Evolutionary conservation across 306 rosid genomes (phyloP), one percentile per base, ranked within the genome.

Genomic region (Rubus parviflorus): DNA sequence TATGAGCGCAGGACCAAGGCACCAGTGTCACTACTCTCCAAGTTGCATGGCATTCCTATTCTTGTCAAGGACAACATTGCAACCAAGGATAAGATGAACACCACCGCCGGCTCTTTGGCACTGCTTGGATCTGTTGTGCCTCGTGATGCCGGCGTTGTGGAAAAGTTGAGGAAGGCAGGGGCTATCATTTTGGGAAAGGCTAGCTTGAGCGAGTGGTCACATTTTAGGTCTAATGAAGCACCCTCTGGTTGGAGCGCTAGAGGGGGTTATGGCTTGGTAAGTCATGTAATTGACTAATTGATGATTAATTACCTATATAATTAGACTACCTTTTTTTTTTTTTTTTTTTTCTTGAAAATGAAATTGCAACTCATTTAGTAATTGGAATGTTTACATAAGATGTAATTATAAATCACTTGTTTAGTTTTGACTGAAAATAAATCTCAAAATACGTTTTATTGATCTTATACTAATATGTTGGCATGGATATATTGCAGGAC

Each of bases 181-280:
- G 94, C 92, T 0, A 82, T 91, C 20, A 86, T 91, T 45, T 30
- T 89, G 63, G 92, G 97, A 25, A 91, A 89, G 80, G 83, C 92
- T 60, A 86, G 81, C 72, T 81, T 88, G 20, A 43, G 70, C 0
- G 92, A 85, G 79, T 89, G 92, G 94, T 85, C 84, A 47, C 71
- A 82, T 0, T 2, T 1, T 73, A 91, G 94, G 4, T 83, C 92
- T 2, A 0, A 2, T 1, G 1, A 37, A 64, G 25, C 52, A 20
- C 90, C 89, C 0, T 2, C 30, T 5, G 83, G 83, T 45, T 89
- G 93, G 97, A 83, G 82, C 48, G 86, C 93, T 15, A 80, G 97
- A 48, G 88, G 81, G 3, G 93, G 94, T 75, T 86, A 37, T 15
- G 86, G 84, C 20, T 3, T 61, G 85, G 93, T 91, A 47, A 77